Conservation (phyloP, 2,329 filamentous ascomycete genomes). For the Talaromyces sp. region DNA sequence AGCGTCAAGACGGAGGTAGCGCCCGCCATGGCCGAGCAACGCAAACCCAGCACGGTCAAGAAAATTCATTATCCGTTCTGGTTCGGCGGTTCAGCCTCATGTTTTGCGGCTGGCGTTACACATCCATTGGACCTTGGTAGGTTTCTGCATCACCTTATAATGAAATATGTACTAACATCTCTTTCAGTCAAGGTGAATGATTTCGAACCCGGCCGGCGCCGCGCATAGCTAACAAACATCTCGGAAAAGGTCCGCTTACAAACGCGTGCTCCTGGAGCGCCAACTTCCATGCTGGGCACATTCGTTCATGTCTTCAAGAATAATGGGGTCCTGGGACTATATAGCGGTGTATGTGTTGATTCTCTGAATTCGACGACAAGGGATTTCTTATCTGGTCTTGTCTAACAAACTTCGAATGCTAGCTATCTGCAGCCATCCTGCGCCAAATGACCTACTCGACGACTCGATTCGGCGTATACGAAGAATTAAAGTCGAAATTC, state of each 20-base stretch:
- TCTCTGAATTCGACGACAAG: slow-evolving; percentile 12
- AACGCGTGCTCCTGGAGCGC: slow-evolving; percentile 69
- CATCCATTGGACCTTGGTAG: slow-evolving; percentile 88
- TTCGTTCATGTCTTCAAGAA: slow-evolving; percentile 73
- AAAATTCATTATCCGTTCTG: slow-evolving; percentile 70
- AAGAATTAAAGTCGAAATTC: slow-evolving; percentile 75
- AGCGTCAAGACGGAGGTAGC: slow-evolving; percentile 10
- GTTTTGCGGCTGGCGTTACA: slow-evolving; percentile 83
- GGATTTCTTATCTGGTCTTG: neutral
- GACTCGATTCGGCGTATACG: slow-evolving; percentile 93
- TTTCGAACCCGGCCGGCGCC: neutral
- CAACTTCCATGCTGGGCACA: slow-evolving; percentile 78
- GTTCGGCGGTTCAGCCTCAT: slow-evolving; percentile 95
- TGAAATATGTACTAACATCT: neutral
- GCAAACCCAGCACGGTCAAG: slow-evolving; percentile 14
- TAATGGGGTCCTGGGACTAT: slow-evolving; percentile 75
- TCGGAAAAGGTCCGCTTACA: slow-evolving; percentile 71
- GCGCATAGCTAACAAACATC: slow-evolving; percentile 14
- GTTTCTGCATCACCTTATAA: neutral
- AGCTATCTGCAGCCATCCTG: slow-evolving; percentile 83
- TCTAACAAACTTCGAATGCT: slow-evolving; percentile 6
- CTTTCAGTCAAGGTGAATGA: slow-evolving; percentile 49
- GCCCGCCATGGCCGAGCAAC: neutral
- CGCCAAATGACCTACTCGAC: slow-evolving; percentile 96
- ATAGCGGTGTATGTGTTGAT: slow-evolving; percentile 61